Evolutionary conservation across 441 rosid genomes (phyloP), one percentile per base, ranked within the genome.

Genomic region (Jatropha multifida): DNA sequence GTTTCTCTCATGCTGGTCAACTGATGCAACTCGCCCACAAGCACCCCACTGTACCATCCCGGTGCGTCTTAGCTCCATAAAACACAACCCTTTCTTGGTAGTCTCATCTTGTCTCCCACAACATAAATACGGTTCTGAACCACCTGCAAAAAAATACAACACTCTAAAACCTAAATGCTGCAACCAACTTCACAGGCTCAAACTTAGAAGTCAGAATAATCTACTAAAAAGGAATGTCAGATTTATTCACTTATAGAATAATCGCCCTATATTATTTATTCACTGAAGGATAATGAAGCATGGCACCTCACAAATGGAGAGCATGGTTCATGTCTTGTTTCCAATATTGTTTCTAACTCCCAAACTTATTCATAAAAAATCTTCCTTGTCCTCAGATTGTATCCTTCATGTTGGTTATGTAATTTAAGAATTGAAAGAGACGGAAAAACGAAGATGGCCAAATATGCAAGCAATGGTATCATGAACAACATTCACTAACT

Each of bases 11-110:
- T 63, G 65, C 68, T 69, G 65, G 38, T 40, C 73, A 48, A 55
- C 60, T 20, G 74, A 76, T 40, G 73, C 68, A 73, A 72, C 83
- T 69, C 42, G 85, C 48, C 74, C 83, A 38, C 75, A 76, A 72
- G 54, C 71, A 55, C 83, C 81, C 89, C 89, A 81, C 77, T 74
- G 85, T 8, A 86, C 78, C 90, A 87, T 84, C 74, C 82, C 81
- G 0, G 76, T 40, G 46, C 75, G 81, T 66, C 83, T 84, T 73
- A 88, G 72, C 70, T 85, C 90, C 80, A 81, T 78, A 83, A 83
- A 83, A 79, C 89, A 87, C 59, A 74, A 59, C 20, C 90, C 92
- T 81, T 81, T 81, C 69, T 79, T 87, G 61, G 72, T 82, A 59
- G 58, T 79, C 58, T 79, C 87, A 55, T 83, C 83, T 71, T 62